These are phyloP conservation scores for Saussurea involucrata DNA, from an alignment of 129 eudicot species.

Conservation along the genomic window DNA sequence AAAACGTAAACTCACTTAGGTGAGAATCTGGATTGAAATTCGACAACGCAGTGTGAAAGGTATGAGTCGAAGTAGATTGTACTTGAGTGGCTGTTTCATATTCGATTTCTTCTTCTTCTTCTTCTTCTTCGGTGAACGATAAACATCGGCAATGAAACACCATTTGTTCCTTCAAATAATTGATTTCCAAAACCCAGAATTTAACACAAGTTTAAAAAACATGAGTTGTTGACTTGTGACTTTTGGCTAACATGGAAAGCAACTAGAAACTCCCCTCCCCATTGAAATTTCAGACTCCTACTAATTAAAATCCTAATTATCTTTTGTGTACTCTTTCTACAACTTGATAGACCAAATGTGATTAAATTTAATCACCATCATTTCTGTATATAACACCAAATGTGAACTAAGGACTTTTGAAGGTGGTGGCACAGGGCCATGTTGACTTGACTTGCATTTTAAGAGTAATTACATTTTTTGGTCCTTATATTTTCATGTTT, in stretches of 20 bases:
- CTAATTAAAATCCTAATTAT: too few species aligned
- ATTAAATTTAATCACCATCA: too few species aligned
- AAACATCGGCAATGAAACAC: not conserved
- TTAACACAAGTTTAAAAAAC: not conserved
- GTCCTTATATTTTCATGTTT: too few species aligned
- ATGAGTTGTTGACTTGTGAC: not conserved
- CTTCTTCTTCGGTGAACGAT: not conserved
- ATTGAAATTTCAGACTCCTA: not conserved
- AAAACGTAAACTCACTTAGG: slow-evolving; percentile 39
- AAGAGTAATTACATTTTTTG: too few species aligned
- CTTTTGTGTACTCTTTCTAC: too few species aligned
- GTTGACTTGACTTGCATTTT: too few species aligned
- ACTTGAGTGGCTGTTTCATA: not conserved
- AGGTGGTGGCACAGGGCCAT: too few species aligned
- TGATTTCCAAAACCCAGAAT: not conserved
- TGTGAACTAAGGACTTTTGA: too few species aligned
- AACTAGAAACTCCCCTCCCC: not conserved
- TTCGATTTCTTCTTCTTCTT: not conserved
- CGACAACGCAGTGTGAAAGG: not conserved
- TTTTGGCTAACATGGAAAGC: not conserved
- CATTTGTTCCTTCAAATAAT: not conserved
- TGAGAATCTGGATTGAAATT: not conserved
- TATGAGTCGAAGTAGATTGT: not conserved
- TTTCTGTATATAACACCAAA: too few species aligned
- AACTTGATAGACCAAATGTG: too few species aligned